Conservation (phyloP, 2,329 filamentous ascomycete genomes). For the Periglandula ipomoeae region DNA sequence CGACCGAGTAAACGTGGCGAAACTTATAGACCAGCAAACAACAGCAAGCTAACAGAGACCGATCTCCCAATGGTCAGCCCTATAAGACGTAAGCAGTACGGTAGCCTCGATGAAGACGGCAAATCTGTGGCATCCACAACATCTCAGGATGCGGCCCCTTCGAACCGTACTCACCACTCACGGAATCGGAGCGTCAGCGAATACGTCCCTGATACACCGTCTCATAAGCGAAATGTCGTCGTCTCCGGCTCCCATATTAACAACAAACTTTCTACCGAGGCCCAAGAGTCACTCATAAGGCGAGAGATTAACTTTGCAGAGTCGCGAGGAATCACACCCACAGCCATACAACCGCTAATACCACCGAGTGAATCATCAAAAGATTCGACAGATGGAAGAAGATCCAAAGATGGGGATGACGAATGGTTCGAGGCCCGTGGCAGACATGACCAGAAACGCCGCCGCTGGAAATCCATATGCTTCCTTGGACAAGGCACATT, state of each 20-base stretch:
- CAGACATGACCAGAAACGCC: slow-evolving; percentile 57
- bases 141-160: slow-evolving; percentile 12
- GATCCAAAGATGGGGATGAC: slow-evolving; percentile 29
- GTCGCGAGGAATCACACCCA: slow-evolving; percentile 60
- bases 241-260: slow-evolving; percentile 54
- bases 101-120: slow-evolving; percentile 21
- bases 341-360: slow-evolving; percentile 59
- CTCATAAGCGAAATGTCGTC: slow-evolving; percentile 63
- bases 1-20: slow-evolving; percentile 18
- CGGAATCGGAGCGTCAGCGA: slow-evolving; percentile 84
- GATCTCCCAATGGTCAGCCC: slow-evolving; percentile 36
- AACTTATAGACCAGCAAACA: slow-evolving; percentile 36
- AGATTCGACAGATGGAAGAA: slow-evolving; percentile 31
- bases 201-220: slow-evolving; percentile 66
- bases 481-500: slow-evolving; percentile 89
- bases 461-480: slow-evolving; percentile 71
- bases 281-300: slow-evolving; percentile 43
- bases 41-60: slow-evolving; percentile 42
- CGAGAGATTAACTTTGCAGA: slow-evolving; percentile 76
- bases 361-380: slow-evolving; percentile 69
- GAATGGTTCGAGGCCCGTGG: slow-evolving; percentile 65
- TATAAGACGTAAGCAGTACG: slow-evolving; percentile 49
- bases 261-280: slow-evolving; percentile 24
- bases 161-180: slow-evolving; percentile 33
- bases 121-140: slow-evolving; percentile 20